Evolutionary conservation across 83 land plant genomes (phyloP).

Genomic region (Thuja plicata): DNA sequence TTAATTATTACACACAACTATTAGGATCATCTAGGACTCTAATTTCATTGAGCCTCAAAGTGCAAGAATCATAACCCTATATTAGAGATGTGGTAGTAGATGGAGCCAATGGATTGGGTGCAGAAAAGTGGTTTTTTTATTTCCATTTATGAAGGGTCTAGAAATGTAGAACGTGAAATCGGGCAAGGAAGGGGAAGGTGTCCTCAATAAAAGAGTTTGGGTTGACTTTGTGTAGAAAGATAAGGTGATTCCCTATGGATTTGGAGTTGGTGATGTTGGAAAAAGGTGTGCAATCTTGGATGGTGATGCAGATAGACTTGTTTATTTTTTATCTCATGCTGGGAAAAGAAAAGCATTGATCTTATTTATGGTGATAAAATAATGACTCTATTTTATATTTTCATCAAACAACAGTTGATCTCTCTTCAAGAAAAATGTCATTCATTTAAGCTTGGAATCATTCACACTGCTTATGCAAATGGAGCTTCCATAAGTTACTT

Average conservation of each 20-base stretch:
- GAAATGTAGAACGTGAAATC: conserved; percentile 68
- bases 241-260: conserved; percentile 63
- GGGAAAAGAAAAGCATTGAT: conserved; percentile 31
- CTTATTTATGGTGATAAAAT: conserved; percentile 98
- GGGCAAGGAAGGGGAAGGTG: conserved; percentile 65
- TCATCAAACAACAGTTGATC: conserved; percentile 72
- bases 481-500: no score
- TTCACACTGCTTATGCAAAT: conserved; percentile 62
- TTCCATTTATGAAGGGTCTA: conserved; percentile 33
- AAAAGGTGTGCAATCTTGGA: conserved; percentile 93
- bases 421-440: conserved; percentile 20
- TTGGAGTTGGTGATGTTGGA: conserved; percentile 52
- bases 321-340: conserved; percentile 63
- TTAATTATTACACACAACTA: conserved; percentile 60
- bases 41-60: conserved; percentile 47
- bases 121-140: conserved; percentile 50
- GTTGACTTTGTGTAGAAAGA: conserved; percentile 98
- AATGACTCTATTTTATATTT: conserved; percentile 75
- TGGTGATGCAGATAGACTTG: conserved; percentile 97
- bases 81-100: conserved; percentile 60
- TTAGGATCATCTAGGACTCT: conserved; percentile 65
- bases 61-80: neutral
- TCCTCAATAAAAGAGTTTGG: conserved; percentile 83
- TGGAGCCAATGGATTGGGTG: conserved; percentile 68
- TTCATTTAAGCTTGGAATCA: conserved; percentile 61